Evolutionary conservation across 139 green algal species (phyloP).

Genomic region (Diplosphaera chodatii): DNA sequence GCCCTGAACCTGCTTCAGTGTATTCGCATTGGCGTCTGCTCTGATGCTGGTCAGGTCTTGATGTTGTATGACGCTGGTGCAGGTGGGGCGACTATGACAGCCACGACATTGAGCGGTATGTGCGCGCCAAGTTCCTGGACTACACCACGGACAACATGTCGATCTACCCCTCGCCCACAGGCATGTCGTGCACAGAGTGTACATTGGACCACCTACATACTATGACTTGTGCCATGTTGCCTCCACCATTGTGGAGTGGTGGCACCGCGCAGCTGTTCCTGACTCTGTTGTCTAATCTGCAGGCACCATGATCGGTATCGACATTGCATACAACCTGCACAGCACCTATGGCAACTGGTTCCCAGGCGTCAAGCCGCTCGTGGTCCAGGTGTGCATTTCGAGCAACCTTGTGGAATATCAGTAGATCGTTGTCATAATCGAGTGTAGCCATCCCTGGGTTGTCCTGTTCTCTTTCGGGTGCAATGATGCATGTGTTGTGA

Average conservation of each 20-base stretch:
- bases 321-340: slow-evolving; percentile 99
- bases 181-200: background rate
- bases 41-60: background rate
- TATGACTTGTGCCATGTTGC: too few species aligned
- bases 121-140: slow-evolving; percentile 98
- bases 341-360: slow-evolving; percentile 98
- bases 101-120: slow-evolving; percentile 99
- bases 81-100: slow-evolving; percentile 97
- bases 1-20: too few species aligned
- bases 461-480: too few species aligned
- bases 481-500: too few species aligned
- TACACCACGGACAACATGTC: slow-evolving; percentile 99
- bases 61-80: slow-evolving; percentile 12
- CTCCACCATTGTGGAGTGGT: too few species aligned
- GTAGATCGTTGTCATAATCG: too few species aligned
- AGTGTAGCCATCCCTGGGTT: too few species aligned
- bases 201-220: too few species aligned
- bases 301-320: slow-evolving; percentile 95
- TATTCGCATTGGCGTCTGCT: too few species aligned
- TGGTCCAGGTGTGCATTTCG: slow-evolving; percentile 57
- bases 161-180: slow-evolving; percentile 94
- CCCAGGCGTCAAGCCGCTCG: slow-evolving; percentile 91
- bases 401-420: too few species aligned
- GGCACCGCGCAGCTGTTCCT: too few species aligned
- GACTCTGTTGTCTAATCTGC: slow-evolving; percentile 1